Conservation (phyloP, 2,329 filamentous ascomycete genomes). For the Aspergillus sp. region DNA sequence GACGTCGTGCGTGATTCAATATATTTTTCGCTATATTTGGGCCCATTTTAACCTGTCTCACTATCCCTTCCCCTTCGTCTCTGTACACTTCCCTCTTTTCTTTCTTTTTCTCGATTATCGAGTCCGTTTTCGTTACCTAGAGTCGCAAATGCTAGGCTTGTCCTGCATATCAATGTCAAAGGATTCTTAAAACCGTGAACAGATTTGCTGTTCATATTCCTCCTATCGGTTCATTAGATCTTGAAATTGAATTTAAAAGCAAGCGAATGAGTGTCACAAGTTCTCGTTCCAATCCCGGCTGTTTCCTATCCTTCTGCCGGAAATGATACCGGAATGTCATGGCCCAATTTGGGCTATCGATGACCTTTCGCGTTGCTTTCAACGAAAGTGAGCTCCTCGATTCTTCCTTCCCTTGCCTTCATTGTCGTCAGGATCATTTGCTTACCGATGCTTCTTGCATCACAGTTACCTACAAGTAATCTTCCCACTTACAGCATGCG, state of each 20-base stretch:
- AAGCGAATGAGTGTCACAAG: conserved; percentile 10
- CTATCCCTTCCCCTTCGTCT: background rate
- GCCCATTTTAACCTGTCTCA: background rate
- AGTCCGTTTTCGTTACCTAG: background rate
- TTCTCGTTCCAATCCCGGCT: conserved; percentile 2
- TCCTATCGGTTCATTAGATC: background rate
- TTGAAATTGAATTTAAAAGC: background rate
- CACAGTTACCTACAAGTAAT: conserved; percentile 74
- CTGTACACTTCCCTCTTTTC: background rate
- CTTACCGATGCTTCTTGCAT: background rate
- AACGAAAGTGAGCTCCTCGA: conserved; percentile 48
- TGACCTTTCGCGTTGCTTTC: conserved; percentile 63
- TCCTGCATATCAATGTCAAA: conserved; percentile 20
- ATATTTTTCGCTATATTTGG: background rate
- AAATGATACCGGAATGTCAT: conserved; percentile 58
- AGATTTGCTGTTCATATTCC: conserved; percentile 3
- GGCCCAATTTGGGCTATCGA: conserved; percentile 60
- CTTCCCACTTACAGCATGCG: conserved; percentile 71
- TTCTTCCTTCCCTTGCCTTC: background rate
- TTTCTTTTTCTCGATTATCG: background rate
- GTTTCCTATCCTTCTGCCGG: conserved; percentile 11
- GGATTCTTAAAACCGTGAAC: conserved; percentile 18
- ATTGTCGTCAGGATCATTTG: too few relatives aligned
- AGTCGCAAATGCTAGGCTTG: conserved; percentile 24
- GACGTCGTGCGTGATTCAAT: background rate